Base-by-base conservation (phyloP, 169 alveolate species). In the Plasmodium chabaudi region DNA sequence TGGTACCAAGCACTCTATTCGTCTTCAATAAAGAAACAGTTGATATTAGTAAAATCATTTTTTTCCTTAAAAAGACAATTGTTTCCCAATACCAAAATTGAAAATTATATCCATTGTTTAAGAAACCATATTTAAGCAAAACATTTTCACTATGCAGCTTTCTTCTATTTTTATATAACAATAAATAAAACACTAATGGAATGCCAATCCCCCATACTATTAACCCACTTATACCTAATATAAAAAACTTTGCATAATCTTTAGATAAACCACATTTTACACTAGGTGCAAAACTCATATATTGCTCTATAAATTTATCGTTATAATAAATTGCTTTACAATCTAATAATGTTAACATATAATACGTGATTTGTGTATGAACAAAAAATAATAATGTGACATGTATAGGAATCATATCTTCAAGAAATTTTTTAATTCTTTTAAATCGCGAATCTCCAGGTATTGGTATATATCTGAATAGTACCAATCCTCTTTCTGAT, bases 31-130 rank as follows among this genome's bases (percentile, higher is more conserved):
- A 51, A 64, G 92, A 93, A 60, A 94, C 92, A 64, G 94, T 86
- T 65, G 96, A 93, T 71, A 95, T 93, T 46, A 95, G 92, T 34
- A 95, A 89, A 23, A 95, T 96, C 27, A 94, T 61, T 69, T 94
- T 86, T 65, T 95, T 95, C 21, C 97, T 74, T n/a, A 94, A 90
- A 92, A 94, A 95, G 61, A 94, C 96, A 51, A 94, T 87, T 12
- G 95, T 88, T 74, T 95, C 97, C 97, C 97, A 95, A 93, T 77
- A 95, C 97, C 97, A 95, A 92, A 75, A 95, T 51, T 86, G 93
- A 65, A 90, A 89, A 57, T 92, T 93, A 93, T 79, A 95, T 17
- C 97, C 97, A 72, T 94, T 95, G 92, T 94, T 96, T 53, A 95
- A 82, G 82, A 95, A 95, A 60, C 97, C 97, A 87, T 92, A 95